Evolutionary conservation across 495 filamentous ascomycete genomes (phyloP).

Genomic region (Penicillium atrosanguineum): DNA sequence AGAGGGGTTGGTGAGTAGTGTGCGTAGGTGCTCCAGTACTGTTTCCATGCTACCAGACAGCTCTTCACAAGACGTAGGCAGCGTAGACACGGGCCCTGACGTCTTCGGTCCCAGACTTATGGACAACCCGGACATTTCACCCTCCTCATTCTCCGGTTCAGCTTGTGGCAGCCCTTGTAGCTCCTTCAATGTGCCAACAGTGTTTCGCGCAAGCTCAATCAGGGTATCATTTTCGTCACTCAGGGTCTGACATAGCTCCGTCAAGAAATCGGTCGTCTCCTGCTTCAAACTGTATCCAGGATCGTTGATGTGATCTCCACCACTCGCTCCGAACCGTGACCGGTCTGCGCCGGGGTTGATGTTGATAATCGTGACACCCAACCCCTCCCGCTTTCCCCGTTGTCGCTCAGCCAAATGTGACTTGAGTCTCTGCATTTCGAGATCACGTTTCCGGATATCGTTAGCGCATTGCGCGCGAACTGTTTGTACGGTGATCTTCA

Average conservation of each 20-base stretch:
- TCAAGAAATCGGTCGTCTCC: slow-evolving; percentile 91
- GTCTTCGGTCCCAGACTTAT: slow-evolving; percentile 35
- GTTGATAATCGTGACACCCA: slow-evolving; percentile 50
- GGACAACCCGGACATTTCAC: slow-evolving; percentile 35
- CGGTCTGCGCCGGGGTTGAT: slow-evolving; percentile 42
- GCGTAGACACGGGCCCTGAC: slow-evolving; percentile 32
- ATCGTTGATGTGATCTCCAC: slow-evolving; percentile 50
- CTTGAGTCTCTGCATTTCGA: slow-evolving; percentile 85
- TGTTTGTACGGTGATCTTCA: slow-evolving; percentile 75
- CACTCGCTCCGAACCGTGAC: slow-evolving; percentile 21
- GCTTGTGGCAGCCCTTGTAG: slow-evolving; percentile 70
- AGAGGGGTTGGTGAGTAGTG: slow-evolving; percentile 85
- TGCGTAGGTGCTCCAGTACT: slow-evolving; percentile 75
- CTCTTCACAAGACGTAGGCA: slow-evolving; percentile 64
- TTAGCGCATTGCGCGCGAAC: slow-evolving; percentile 85
- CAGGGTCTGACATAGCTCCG: slow-evolving; percentile 78
- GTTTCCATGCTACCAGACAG: slow-evolving; percentile 68
- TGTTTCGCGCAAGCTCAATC: slow-evolving; percentile 67
- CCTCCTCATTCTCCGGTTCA: slow-evolving; percentile 31
- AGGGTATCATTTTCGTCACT: slow-evolving; percentile 93
- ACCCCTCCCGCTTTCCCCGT: slow-evolving; percentile 49
- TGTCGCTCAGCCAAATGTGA: slow-evolving; percentile 65
- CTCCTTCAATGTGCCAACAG: slow-evolving; percentile 68
- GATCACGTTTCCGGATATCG: slow-evolving; percentile 86
- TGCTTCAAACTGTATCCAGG: slow-evolving; percentile 71